Evolutionary conservation across 306 rosid genomes (phyloP).

Genomic region (Lathyrus tuberosus): DNA sequence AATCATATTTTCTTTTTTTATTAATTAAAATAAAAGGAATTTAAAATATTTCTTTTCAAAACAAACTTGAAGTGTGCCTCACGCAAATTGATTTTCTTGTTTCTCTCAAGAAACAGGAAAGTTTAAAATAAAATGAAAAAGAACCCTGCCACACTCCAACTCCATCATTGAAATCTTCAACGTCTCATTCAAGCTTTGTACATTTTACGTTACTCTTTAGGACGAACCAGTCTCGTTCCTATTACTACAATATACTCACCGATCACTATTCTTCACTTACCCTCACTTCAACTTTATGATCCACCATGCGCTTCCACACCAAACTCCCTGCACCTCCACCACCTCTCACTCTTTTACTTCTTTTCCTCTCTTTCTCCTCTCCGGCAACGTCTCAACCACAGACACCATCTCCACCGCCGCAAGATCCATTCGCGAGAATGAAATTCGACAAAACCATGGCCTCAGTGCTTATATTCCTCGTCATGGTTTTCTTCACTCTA

Average conservation of each 20-base stretch:
- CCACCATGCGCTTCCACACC: neutral
- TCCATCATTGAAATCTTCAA: neutral
- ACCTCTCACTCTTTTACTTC: neutral
- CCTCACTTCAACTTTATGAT: neutral
- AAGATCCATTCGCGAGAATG: constrained; percentile 5
- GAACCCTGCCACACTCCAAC: neutral
- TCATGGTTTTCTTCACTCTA: constrained; percentile 54
- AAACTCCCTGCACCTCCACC: neutral
- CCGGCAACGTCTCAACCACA: constrained; percentile 43
- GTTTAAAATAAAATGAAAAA: no score
- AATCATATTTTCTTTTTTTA: no score
- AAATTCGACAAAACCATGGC: constrained; percentile 52
- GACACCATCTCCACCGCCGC: neutral
- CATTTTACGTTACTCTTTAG: neutral
- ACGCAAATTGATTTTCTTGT: no score
- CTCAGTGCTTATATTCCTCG: constrained; percentile 47
- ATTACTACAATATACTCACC: neutral
- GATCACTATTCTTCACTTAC: neutral
- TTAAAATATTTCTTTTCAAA: no score
- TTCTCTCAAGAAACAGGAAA: no score
- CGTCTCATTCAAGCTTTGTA: neutral
- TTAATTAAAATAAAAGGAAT: no score
- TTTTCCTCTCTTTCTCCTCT: constrained; percentile 20
- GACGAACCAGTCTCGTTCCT: neutral
- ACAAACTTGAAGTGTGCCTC: no score